Evolutionary conservation across 495 filamentous ascomycete species (phyloP).

Genomic region (Lasiosphaeria miniovina): DNA sequence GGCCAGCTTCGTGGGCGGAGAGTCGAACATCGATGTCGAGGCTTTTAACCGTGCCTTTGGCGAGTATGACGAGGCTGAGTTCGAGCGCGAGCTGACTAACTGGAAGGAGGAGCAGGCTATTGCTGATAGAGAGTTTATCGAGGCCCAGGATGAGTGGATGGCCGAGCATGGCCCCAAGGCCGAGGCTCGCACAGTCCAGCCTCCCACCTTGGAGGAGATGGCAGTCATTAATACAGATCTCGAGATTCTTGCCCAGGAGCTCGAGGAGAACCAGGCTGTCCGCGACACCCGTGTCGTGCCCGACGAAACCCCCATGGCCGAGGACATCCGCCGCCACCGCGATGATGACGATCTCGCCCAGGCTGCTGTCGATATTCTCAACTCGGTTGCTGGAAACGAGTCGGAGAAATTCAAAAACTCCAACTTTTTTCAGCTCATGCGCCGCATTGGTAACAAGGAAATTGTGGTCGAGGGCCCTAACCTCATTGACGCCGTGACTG

Average conservation of each 20-base stretch:
- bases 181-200: slow-evolving; percentile 8
- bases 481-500: slow-evolving; percentile 34
- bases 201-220: slow-evolving; percentile 20
- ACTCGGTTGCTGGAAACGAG: slow-evolving; percentile 35
- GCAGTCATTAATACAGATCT: slow-evolving; percentile 14
- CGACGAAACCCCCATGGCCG: not conserved
- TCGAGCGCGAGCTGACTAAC: slow-evolving; percentile 23
- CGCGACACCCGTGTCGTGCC: slow-evolving; percentile 1
- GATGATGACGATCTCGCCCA: slow-evolving; percentile 34
- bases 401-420: slow-evolving; percentile 46
- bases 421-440: slow-evolving; percentile 43
- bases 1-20: not conserved
- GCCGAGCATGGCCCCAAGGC: slow-evolving; percentile 27
- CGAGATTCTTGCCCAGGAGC: slow-evolving; percentile 21
- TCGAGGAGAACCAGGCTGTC: slow-evolving; percentile 13
- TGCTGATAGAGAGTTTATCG: slow-evolving; percentile 16
- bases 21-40: slow-evolving; percentile 21
- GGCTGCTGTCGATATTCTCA: slow-evolving; percentile 39
- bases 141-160: slow-evolving; percentile 31
- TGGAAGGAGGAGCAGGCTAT: slow-evolving; percentile 16
- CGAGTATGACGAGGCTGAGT: slow-evolving; percentile 22
- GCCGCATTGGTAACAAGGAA: slow-evolving; percentile 36
- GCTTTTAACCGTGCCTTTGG: slow-evolving; percentile 31
- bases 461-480: slow-evolving; percentile 38
- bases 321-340: slow-evolving; percentile 3